Percentiles rank a stretch among this genome's conserved stretches.
Evolutionary conservation across 2,329 filamentous ascomycete genomes (phyloP).

Genomic region (Sarocladium brachiariae): DNA sequence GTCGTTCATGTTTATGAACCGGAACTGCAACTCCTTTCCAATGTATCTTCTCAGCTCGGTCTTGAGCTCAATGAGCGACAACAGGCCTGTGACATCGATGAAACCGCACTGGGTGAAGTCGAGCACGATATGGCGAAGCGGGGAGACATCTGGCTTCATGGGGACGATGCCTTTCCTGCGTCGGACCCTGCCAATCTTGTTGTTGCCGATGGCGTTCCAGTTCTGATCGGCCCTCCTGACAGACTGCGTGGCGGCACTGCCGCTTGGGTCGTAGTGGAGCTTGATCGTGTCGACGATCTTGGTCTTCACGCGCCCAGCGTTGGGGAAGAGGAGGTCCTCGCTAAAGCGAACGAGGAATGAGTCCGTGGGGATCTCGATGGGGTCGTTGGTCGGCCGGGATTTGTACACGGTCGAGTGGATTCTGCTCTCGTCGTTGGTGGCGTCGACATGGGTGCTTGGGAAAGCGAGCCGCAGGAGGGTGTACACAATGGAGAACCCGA

Average conservation of each 20-base stretch:
- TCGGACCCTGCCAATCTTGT: constrained; percentile 39
- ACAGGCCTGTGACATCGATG: constrained; percentile 46
- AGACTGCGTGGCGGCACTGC: constrained; percentile 33
- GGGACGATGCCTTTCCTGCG: constrained; percentile 27
- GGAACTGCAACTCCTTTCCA: constrained; percentile 36
- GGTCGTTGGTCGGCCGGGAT: constrained; percentile 13
- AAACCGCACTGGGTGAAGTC: constrained; percentile 46
- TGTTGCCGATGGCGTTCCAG: constrained; percentile 47
- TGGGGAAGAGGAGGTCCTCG: constrained; percentile 54
- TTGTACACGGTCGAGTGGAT: constrained; percentile 20
- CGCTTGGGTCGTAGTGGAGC: constrained; percentile 28
- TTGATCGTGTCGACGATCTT: constrained; percentile 43
- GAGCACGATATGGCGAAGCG: constrained; percentile 41
- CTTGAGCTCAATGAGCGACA: constrained; percentile 40
- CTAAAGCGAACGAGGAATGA: constrained; percentile 50
- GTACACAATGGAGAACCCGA: constrained; percentile 58
- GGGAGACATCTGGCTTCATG: constrained; percentile 25
- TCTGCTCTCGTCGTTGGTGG: constrained; percentile 21
- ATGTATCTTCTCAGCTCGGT: constrained; percentile 42
- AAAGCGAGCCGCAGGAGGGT: constrained; percentile 54
- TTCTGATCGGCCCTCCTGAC: constrained; percentile 34
- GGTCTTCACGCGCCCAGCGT: constrained; percentile 46
- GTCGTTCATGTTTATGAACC: constrained; percentile 41
- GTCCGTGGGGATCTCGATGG: constrained; percentile 34
- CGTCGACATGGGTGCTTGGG: constrained; percentile 29